Evolutionary conservation across 2,329 filamentous ascomycete genomes (phyloP), one percentile per base, ranked within the genome.

Genomic region (Epichloe hybrida): DNA sequence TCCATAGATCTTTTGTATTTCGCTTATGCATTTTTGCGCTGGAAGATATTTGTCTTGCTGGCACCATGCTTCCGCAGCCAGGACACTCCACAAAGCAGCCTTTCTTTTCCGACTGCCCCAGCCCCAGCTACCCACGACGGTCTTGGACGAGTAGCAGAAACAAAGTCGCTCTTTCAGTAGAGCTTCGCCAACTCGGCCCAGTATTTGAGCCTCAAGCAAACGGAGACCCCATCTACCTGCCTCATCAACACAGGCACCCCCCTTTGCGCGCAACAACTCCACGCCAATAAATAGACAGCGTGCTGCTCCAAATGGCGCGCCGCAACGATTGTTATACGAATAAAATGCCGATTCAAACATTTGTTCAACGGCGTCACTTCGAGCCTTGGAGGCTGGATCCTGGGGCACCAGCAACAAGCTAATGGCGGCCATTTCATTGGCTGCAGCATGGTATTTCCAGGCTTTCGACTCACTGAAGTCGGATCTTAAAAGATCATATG

Each of bases 391-490:
- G 2, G 81, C 82, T 54, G 86, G 72, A 15, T 77, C 76, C 53
- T 86, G 79, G 0, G 87, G 82, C 59, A 84, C 83, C 53, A 98
- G 76, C 36, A 98, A 77, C 40, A 88, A 79, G 59, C 87, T 88
- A 12, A 96, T 71, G 5, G 88, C 90, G 34, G 86, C 84, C 91
- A 98, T 97, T 71, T 98, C 93, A 64, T 95, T 91, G 1, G 87
- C 85, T 3, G 87, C 91, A 0, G 93, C 93, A 63, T 96, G 88
- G 62, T 97, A 87, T 59, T 81, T 88, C 93, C 93, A 98, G 1
- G 93, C 94, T 66, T 97, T 97, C 64, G 96, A 90, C 63, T 93
- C 93, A 62, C 81, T 83, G 65, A 91, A 98, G 64, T 98, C 94
- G 7, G 83, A 79, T 49, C 88, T 81, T 8, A 98, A 70, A 5